Conservation (phyloP, 2,329 filamentous ascomycete genomes). For the Lasiodiplodia hormozganensis region DNA sequence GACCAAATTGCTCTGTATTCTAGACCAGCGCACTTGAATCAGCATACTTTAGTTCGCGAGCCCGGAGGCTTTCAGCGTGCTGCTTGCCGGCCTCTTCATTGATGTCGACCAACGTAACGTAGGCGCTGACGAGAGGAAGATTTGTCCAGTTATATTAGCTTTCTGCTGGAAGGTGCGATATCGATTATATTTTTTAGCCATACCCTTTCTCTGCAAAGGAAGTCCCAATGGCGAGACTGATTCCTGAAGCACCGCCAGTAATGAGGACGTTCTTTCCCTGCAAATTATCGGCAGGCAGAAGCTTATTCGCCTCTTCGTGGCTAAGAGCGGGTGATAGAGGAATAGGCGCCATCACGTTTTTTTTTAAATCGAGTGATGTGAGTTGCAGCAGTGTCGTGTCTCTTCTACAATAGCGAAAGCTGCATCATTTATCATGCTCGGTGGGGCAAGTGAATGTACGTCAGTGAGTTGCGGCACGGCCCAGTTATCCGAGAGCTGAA, state of each 20-base stretch:
- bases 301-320: background rate
- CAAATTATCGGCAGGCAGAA: background rate
- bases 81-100: conserved; percentile 32
- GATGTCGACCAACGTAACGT: conserved; percentile 39
- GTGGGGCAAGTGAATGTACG: too few species aligned
- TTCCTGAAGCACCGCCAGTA: conserved; percentile 20
- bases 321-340: conserved; percentile 10
- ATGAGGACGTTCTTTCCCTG: conserved; percentile 19
- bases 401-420: background rate
- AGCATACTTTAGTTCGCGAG: conserved; percentile 29
- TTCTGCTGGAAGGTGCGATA: too few species aligned
- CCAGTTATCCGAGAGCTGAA: too few species aligned
- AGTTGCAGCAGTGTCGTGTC: background rate
- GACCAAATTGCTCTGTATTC: too few species aligned
- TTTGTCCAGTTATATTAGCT: background rate
- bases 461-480: too few species aligned
- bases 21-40: background rate
- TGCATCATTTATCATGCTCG: background rate
- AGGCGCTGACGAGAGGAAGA: conserved; percentile 29
- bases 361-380: background rate
- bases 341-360: background rate
- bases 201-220: conserved; percentile 22
- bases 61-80: conserved; percentile 31
- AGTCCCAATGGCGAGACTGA: conserved; percentile 10
- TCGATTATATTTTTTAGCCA: background rate